phyloP scores from a whole-genome alignment of 805 yeast species.

The Saccharomycopsis fermentans region DNA sequence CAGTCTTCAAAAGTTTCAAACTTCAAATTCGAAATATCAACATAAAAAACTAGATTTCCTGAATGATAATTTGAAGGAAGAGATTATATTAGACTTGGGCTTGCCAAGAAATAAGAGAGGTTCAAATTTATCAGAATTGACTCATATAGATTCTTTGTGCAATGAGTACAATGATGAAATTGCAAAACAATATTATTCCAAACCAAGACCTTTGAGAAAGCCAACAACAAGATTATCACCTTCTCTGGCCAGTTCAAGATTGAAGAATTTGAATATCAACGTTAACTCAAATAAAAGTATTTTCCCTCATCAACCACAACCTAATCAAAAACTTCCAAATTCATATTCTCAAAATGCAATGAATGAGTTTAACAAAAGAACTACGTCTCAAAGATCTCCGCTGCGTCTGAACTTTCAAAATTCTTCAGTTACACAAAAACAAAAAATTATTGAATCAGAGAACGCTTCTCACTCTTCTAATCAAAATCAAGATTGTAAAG shows the following conservation, averaged over 20 bases:
- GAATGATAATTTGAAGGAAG: slow-evolving; percentile 2
- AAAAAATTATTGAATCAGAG: background rate
- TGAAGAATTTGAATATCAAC: background rate
- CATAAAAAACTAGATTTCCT: background rate
- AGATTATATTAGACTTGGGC: slow-evolving; percentile 11
- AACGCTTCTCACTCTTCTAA: background rate
- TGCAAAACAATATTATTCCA: slow-evolving; percentile 7
- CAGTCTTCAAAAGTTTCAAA: background rate
- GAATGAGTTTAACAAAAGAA: background rate
- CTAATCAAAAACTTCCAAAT: background rate
- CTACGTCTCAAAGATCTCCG: background rate
- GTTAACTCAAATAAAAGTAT: background rate
- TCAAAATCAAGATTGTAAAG: background rate
- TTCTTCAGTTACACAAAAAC: background rate
- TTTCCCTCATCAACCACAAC: background rate
- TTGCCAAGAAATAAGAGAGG: slow-evolving; percentile 17
- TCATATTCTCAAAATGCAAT: background rate
- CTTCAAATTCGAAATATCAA: background rate
- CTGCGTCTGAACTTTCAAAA: background rate
- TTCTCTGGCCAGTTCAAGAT: background rate
- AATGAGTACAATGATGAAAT: slow-evolving; percentile 14
- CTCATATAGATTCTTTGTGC: background rate
- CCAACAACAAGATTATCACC: background rate
- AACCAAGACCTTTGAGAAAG: background rate
- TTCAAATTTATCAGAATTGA: slow-evolving; percentile 2